These are phyloP conservation scores for Grigorovia jiainica DNA, from an alignment of 805 yeast species.

Conservation along the genomic window DNA sequence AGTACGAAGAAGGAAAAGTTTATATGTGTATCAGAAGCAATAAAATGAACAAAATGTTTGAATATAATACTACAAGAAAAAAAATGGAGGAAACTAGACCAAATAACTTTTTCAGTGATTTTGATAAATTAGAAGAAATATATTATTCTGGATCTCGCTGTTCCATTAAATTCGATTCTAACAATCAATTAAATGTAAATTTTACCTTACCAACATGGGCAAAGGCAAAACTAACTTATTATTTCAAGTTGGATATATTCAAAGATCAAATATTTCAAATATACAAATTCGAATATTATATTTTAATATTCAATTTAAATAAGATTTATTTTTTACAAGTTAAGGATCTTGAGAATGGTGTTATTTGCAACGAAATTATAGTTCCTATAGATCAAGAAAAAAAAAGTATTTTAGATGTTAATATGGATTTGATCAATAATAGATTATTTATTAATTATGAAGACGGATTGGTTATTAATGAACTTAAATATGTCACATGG, in stretches of 20 bases:
- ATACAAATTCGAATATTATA: not conserved
- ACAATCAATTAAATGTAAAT: too few relatives aligned
- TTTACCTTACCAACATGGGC: too few relatives aligned
- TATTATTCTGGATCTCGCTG: too few relatives aligned
- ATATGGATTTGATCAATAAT: conserved; percentile 1
- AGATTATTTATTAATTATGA: conserved; percentile 13
- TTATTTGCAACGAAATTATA: not conserved
- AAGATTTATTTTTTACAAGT: not conserved
- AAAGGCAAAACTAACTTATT: too few relatives aligned
- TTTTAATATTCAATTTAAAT: not conserved
- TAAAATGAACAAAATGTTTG: too few relatives aligned
- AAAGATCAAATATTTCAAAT: not conserved
- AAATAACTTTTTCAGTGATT: too few relatives aligned
- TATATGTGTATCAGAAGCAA: too few relatives aligned
- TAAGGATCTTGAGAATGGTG: not conserved
- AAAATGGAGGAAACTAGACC: too few relatives aligned
- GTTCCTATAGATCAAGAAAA: conserved; percentile 4
- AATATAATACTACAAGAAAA: too few relatives aligned
- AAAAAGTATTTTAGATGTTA: conserved; percentile 11
- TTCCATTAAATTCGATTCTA: too few relatives aligned
- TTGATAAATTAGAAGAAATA: too few relatives aligned
- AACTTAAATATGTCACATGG: conserved; percentile 15
- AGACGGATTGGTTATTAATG: conserved; percentile 16
- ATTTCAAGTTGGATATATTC: not conserved
- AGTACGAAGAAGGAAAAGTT: too few relatives aligned